Evolutionary conservation across 2,329 filamentous ascomycete genomes (phyloP).

Genomic region (Xylaria sp.): DNA sequence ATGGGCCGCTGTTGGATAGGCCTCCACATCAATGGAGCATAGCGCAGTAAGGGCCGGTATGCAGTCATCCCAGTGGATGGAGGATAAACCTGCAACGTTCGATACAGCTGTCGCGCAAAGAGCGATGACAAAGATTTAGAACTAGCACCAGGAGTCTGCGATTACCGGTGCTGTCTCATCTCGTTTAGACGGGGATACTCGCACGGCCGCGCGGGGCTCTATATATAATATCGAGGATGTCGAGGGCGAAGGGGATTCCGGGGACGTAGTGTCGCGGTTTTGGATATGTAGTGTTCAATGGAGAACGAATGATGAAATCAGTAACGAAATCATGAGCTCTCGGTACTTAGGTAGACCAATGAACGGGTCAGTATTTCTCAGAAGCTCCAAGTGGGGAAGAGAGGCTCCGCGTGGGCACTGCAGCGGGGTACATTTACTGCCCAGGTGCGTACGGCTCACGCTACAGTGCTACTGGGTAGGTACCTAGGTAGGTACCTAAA

Average conservation of each 20-base stretch:
- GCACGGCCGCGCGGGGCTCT: not conserved
- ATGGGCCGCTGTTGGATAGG: constrained; percentile 9
- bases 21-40: constrained; percentile 25
- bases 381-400: constrained; percentile 3
- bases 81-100: not conserved
- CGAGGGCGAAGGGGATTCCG: not conserved
- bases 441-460: too few species aligned
- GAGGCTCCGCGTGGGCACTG: constrained; percentile 28
- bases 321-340: constrained; percentile 31
- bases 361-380: constrained; percentile 20
- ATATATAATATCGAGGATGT: too few species aligned
- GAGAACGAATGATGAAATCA: constrained; percentile 32
- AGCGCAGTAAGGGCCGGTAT: constrained; percentile 26
- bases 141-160: not conserved
- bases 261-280: not conserved
- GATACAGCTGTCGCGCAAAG: not conserved
- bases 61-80: constrained; percentile 19
- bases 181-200: constrained; percentile 4
- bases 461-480: too few species aligned
- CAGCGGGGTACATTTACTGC: not conserved
- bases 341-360: constrained; percentile 12
- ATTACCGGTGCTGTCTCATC: constrained; percentile 27
- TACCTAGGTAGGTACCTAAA: too few species aligned
- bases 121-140: not conserved
- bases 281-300: not conserved